Evolutionary conservation across 2,329 filamentous ascomycete species (phyloP).

Genomic region (Aspergillus versicolor): DNA sequence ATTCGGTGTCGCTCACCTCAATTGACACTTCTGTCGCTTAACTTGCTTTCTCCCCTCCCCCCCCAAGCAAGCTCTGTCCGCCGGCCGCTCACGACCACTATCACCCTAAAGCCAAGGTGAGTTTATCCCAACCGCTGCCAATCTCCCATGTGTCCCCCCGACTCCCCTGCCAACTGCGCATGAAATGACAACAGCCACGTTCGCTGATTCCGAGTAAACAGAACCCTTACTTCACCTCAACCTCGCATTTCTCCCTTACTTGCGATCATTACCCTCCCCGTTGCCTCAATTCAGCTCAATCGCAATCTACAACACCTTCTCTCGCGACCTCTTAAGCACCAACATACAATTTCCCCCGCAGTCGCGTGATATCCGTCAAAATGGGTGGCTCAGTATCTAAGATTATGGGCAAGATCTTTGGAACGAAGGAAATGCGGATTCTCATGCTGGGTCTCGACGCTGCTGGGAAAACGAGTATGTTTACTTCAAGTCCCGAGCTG

Average conservation of each 20-base stretch:
- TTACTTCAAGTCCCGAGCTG: neutral
- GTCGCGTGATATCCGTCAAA: conserved; percentile 36
- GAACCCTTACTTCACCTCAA: neutral
- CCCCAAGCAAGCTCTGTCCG: conserved; percentile 2
- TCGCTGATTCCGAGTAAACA: conserved; percentile 12
- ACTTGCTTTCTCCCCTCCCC: conserved; percentile 9
- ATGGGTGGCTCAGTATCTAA: conserved; percentile 96
- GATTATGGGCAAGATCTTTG: conserved; percentile 98
- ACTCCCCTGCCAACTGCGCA: conserved; percentile 7
- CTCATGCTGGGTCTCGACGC: conserved; percentile 98
- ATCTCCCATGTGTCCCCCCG: conserved; percentile 8
- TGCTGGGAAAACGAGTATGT: conserved; percentile 86
- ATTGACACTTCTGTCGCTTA: conserved; percentile 3
- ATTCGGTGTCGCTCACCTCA: conserved; percentile 6
- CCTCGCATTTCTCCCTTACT: neutral
- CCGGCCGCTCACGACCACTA: neutral
- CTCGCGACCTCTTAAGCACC: neutral
- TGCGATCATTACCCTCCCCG: neutral
- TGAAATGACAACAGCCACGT: conserved; percentile 11
- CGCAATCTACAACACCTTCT: neutral
- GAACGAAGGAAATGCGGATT: conserved; percentile 98
- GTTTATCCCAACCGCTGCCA: conserved; percentile 8
- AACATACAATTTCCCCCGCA: conserved; percentile 7
- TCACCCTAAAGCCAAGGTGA: conserved; percentile 9
- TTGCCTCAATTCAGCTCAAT: neutral